Percentiles rank a stretch among this genome's conserved stretches.
Conservation (phyloP, 371 early-diverging fungal species). For the Apophysomyces elegans region DNA sequence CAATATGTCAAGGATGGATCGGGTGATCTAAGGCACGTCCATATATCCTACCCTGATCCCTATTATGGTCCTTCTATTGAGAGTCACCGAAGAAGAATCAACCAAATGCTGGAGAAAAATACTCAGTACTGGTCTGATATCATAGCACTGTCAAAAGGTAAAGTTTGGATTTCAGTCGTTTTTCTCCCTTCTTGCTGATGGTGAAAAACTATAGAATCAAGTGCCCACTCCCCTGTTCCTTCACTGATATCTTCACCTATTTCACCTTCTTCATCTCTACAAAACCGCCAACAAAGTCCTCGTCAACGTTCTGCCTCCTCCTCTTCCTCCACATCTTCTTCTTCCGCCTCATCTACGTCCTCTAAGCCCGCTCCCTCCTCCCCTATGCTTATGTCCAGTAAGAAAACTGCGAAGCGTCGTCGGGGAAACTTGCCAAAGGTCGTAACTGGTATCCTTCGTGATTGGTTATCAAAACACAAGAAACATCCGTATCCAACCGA, state of each 20-base stretch:
- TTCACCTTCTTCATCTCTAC: slow-evolving; percentile 23
- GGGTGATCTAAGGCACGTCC: slow-evolving; percentile 39
- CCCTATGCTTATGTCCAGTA: neutral
- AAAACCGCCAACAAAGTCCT: neutral
- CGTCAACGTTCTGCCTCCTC: slow-evolving; percentile 11
- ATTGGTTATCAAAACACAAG: slow-evolving; percentile 77
- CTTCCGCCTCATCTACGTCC: slow-evolving; percentile 3
- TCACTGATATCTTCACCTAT: slow-evolving; percentile 37
- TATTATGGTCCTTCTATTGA: slow-evolving; percentile 30
- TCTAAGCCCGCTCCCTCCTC: neutral
- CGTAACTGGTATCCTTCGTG: slow-evolving; percentile 67
- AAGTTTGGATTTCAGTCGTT: neutral
- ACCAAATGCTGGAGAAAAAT: slow-evolving; percentile 39
- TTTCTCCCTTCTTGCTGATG: neutral
- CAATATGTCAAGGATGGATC: slow-evolving; percentile 37
- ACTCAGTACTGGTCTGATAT: slow-evolving; percentile 41
- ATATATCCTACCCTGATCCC: slow-evolving; percentile 38
- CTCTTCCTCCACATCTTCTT: slow-evolving; percentile 6
- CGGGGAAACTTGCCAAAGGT: slow-evolving; percentile 67
- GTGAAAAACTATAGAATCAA: slow-evolving; percentile 20
- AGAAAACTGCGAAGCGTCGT: slow-evolving; percentile 41
- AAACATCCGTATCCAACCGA: slow-evolving; percentile 85
- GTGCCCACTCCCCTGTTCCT: slow-evolving; percentile 36
- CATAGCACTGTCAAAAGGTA: slow-evolving; percentile 35
- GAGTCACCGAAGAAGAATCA: slow-evolving; percentile 32